Evolutionary conservation across 768 basidiomycete genomes (phyloP).

Genomic region (Trametes coccinea): DNA sequence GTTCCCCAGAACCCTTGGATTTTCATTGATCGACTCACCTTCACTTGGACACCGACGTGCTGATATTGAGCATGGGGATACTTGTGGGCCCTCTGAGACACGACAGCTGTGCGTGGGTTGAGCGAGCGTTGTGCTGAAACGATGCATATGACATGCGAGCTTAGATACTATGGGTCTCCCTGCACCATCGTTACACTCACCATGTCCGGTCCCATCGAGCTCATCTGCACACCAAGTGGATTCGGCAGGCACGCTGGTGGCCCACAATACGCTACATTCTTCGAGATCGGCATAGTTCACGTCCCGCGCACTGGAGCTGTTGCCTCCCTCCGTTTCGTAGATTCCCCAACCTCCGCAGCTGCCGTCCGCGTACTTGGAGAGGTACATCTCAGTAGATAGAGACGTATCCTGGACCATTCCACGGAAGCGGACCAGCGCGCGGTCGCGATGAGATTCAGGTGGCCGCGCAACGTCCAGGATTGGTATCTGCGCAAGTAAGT

Average conservation of each 20-base stretch:
- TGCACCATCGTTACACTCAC: slow-evolving; percentile 3
- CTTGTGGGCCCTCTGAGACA: slow-evolving; percentile 52
- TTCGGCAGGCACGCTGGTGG: slow-evolving; percentile 71
- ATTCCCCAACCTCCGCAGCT: slow-evolving; percentile 79
- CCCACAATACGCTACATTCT: slow-evolving; percentile 71
- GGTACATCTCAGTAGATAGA: slow-evolving; percentile 69
- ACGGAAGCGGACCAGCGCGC: slow-evolving; percentile 69
- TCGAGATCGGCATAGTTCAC: slow-evolving; percentile 54
- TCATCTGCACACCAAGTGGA: slow-evolving; percentile 52
- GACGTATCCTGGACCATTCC: slow-evolving; percentile 87
- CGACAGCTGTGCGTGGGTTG: slow-evolving; percentile 4
- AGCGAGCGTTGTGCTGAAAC: background rate
- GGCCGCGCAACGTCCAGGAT: slow-evolving; percentile 48
- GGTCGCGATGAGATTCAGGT: slow-evolving; percentile 48
- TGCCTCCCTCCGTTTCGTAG: slow-evolving; percentile 28
- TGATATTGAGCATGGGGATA: slow-evolving; percentile 53
- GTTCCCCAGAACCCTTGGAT: too few relatives aligned
- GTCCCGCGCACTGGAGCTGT: slow-evolving; percentile 20
- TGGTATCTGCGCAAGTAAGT: slow-evolving; percentile 51
- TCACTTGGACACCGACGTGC: slow-evolving; percentile 74
- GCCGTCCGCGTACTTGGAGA: slow-evolving; percentile 45
- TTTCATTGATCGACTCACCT: slow-evolving; percentile 42
- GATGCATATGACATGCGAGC: too few relatives aligned
- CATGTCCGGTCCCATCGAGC: slow-evolving; percentile 29
- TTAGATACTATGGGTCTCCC: too few relatives aligned